Base-by-base conservation (phyloP, 805 yeast species). In the Starmerella tilneyi region DNA sequence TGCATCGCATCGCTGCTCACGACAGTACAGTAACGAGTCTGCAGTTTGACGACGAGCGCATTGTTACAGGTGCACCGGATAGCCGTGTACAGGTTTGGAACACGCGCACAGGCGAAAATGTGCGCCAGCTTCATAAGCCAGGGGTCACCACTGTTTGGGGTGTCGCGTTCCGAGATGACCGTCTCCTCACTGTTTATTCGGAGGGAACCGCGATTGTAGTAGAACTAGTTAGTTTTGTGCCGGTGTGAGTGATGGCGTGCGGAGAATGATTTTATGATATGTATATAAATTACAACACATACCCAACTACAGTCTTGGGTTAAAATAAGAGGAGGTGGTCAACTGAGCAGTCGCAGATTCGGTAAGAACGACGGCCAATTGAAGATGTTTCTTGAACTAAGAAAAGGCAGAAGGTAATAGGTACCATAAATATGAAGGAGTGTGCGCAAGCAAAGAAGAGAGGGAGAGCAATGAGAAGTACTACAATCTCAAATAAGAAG, bases 1-100 rank as follows among this genome's bases (percentile, higher is more conserved):
- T 86, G 0, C 92, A 84, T 62, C 53, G 71, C 16, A 59, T 68
- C 9, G 69, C 69, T 17, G 71, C 72, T 7, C 72, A 68, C 50
- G 71, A 68, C 48, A 62, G 63, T 44, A 60, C 70, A 13, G 68
- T 68, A 16, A 63, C 71, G 11, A 59, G 67, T n/a, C 55, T 68
- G 35, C 65, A 64, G 45, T 59, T 65, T 39, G 64, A 65, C 35
- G 67, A 62, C 35, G 60, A 59, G 47, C 56, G 69, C 16, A 59
- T 68, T 16, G 66, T 68, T 16, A 58, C 69, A 8, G 72, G 71
- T 20, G 71, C 70, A 26, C 59, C 63, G 23, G 72, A 68, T 49
- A 69, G 72, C 37, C 57, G 61, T 9, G 67, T 68, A 19, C 63
- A 65, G 33, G 56, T 68, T 20, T 68, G 72, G 71, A 64, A 63